phyloP scores from a whole-genome alignment of 805 yeast genomes.

The Candida boleticola region DNA sequence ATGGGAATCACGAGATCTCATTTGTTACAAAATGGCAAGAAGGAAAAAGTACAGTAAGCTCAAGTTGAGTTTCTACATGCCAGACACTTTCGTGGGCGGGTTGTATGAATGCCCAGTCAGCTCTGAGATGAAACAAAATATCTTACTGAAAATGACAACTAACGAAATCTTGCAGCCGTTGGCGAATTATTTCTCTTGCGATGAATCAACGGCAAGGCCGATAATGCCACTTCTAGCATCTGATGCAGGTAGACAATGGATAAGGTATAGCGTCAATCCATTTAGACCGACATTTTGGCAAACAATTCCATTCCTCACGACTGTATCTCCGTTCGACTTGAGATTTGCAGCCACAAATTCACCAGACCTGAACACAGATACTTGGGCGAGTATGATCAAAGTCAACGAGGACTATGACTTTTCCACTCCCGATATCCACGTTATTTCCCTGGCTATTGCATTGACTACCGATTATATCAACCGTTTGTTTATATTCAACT shows the following conservation, averaged over 20 bases:
- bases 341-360: constrained; percentile 32
- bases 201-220: constrained; percentile 37
- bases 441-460: constrained; percentile 27
- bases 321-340: constrained; percentile 43
- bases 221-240: constrained; percentile 61
- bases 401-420: constrained; percentile 51
- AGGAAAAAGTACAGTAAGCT: constrained; percentile 50
- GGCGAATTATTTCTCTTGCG: constrained; percentile 29
- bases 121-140: constrained; percentile 18
- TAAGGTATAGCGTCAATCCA: constrained; percentile 23
- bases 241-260: constrained; percentile 47
- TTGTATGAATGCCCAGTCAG: constrained; percentile 50
- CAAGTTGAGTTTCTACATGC: constrained; percentile 46
- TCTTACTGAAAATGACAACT: constrained; percentile 15
- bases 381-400: constrained; percentile 49
- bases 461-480: constrained; percentile 20
- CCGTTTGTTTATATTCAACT: constrained; percentile 9
- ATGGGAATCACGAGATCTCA: constrained; percentile 26
- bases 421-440: constrained; percentile 32
- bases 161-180: constrained; percentile 12
- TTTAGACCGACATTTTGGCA: constrained; percentile 32
- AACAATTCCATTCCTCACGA: constrained; percentile 56
- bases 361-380: constrained; percentile 25
- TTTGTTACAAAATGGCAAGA: constrained; percentile 58
- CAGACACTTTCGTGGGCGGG: constrained; percentile 64